phyloP scores from a whole-genome alignment of 2,329 filamentous ascomycete species.

The Calonectria pseudoturangicola region DNA sequence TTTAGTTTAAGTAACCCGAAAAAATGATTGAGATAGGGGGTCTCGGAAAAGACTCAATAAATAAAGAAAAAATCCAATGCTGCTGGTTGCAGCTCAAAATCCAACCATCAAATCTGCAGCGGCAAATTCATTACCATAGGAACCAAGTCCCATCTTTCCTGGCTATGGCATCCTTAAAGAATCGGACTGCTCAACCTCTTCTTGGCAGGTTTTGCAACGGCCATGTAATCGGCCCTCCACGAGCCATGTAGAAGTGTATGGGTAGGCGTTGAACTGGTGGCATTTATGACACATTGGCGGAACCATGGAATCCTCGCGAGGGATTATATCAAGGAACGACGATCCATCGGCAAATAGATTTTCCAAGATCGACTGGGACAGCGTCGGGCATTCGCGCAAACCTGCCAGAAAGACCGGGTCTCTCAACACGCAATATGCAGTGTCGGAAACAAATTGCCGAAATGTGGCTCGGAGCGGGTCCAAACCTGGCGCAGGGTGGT shows the following conservation, averaged over 20 bases:
- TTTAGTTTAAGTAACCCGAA: no score
- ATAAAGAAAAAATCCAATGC: no score
- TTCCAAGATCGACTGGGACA: constrained; percentile 12
- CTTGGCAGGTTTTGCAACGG: constrained; percentile 5
- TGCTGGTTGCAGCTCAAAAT: no score
- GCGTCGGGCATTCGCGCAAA: neutral
- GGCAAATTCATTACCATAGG: no score
- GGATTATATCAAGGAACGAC: neutral
- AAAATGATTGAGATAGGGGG: no score
- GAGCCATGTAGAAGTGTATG: constrained; percentile 4
- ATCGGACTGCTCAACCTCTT: neutral
- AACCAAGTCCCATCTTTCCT: no score
- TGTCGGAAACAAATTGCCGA: constrained; percentile 7
- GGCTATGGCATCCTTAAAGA: neutral
- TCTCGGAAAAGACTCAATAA: no score
- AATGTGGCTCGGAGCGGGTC: constrained; percentile 20
- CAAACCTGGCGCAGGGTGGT: neutral
- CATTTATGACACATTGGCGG: constrained; percentile 4
- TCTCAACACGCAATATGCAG: neutral
- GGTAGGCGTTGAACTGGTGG: constrained; percentile 3
- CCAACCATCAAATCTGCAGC: no score
- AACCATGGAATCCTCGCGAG: neutral
- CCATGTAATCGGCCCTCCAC: neutral
- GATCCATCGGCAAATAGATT: constrained; percentile 4
- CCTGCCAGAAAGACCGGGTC: neutral